Evolutionary conservation across 1,284 basidiomycete genomes (phyloP).

Genomic region (Microbotryum saponariae): DNA sequence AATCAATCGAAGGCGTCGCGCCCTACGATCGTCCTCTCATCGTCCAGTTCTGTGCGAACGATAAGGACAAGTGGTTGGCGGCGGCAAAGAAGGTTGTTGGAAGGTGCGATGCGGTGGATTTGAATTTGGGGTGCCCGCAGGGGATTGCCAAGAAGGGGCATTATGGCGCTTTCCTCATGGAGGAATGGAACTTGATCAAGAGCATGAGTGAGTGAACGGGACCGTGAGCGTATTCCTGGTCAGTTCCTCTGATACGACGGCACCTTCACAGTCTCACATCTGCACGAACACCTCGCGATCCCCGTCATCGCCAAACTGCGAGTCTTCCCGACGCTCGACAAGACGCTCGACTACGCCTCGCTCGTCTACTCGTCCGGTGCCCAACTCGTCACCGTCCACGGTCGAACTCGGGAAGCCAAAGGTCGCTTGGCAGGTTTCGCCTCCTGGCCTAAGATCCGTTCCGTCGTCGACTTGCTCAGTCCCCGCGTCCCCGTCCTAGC

Average conservation of each 20-base stretch:
- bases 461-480: conserved; percentile 57
- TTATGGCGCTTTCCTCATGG: conserved; percentile 87
- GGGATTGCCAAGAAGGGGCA: conserved; percentile 81
- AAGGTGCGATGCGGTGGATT: conserved; percentile 78
- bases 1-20: conserved; percentile 59
- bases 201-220: conserved; percentile 57
- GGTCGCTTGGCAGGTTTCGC: conserved; percentile 70
- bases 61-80: conserved; percentile 66
- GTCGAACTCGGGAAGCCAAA: conserved; percentile 81
- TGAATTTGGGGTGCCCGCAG: conserved; percentile 95
- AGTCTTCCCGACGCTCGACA: conserved; percentile 74
- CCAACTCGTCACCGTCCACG: conserved; percentile 90
- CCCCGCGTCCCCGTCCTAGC: conserved; percentile 90
- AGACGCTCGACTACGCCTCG: conserved; percentile 84
- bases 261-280: conserved; percentile 57
- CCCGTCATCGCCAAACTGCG: conserved; percentile 96
- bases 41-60: conserved; percentile 87
- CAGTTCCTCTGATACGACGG: neutral
- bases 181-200: conserved; percentile 84
- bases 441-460: conserved; percentile 69
- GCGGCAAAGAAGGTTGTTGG: conserved; percentile 63
- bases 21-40: conserved; percentile 70
- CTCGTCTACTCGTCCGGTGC: conserved; percentile 94
- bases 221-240: neutral
- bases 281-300: conserved; percentile 73